A percentile compares a stretch with the other conserved stretches of the same genome.
Conservation (phyloP, 768 basidiomycete genomes). For the Macrolepiota albuminosa region DNA sequence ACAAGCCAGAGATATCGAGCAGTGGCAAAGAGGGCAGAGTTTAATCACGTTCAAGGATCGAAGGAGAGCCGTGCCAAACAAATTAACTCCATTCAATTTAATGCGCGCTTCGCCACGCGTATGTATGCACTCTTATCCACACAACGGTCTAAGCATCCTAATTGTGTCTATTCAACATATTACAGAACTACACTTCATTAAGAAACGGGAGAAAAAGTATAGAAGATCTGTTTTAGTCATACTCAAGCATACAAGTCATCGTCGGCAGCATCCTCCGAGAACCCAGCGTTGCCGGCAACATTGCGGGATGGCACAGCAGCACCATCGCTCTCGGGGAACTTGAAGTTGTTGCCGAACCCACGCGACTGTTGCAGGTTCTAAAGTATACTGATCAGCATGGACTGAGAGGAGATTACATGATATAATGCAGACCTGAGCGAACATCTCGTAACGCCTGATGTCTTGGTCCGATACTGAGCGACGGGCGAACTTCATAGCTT, state of each 20-base stretch:
- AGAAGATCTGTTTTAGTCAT: slow-evolving; percentile 1
- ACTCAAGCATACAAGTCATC: slow-evolving; percentile 86
- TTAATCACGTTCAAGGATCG: neutral
- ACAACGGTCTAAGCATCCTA: neutral
- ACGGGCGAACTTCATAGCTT: slow-evolving; percentile 97
- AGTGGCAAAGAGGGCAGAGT: neutral
- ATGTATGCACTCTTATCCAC: neutral
- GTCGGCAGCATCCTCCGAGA: slow-evolving; percentile 76
- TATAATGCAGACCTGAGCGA: slow-evolving; percentile 61
- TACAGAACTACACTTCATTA: slow-evolving; percentile 7
- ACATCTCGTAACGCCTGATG: slow-evolving; percentile 98
- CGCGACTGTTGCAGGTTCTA: slow-evolving; percentile 89
- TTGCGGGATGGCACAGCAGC: slow-evolving; percentile 31
- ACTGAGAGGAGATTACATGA: slow-evolving; percentile 3
- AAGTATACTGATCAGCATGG: slow-evolving; percentile 9
- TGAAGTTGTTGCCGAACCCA: slow-evolving; percentile 93
- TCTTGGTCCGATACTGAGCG: slow-evolving; percentile 96
- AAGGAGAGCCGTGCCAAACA: neutral
- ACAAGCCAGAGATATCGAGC: slow-evolving; percentile 1
- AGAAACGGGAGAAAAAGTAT: neutral
- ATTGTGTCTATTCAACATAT: neutral
- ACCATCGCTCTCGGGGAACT: slow-evolving; percentile 83
- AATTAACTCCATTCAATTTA: neutral
- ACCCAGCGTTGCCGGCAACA: slow-evolving; percentile 60
- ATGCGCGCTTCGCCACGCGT: slow-evolving; percentile 2